These are phyloP conservation scores for Mucor sp. DNA, from an alignment of 371 early-diverging fungal genomes.

Conservation along the genomic window DNA sequence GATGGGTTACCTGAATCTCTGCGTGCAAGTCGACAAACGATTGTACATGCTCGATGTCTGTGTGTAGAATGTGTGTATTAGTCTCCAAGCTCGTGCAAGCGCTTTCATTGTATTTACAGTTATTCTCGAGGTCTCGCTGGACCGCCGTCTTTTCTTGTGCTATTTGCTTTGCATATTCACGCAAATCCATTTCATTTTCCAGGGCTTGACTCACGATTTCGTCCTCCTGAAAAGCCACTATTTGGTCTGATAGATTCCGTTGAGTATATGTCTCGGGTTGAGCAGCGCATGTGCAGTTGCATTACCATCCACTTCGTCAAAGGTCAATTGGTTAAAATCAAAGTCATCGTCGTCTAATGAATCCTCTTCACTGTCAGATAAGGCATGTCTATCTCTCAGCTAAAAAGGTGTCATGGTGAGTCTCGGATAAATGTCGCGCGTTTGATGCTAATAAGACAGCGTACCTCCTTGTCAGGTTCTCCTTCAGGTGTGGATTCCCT, in stretches of 20 bases:
- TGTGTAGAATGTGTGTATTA: too few relatives aligned
- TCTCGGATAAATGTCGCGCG: neutral
- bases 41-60: conserved; percentile 70
- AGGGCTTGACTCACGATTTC: conserved; percentile 79
- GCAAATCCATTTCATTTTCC: conserved; percentile 82
- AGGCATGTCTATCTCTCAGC: neutral
- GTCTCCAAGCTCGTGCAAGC: too few relatives aligned
- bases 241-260: conserved; percentile 42
- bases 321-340: conserved; percentile 46
- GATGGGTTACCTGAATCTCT: conserved; percentile 68
- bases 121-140: conserved; percentile 73
- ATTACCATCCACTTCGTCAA: conserved; percentile 62
- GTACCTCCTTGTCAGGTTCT: neutral
- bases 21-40: conserved; percentile 72
- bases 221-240: conserved; percentile 76
- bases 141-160: conserved; percentile 69
- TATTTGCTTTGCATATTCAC: conserved; percentile 82
- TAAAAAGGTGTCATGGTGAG: neutral
- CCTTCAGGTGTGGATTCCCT: conserved; percentile 7
- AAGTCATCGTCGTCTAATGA: conserved; percentile 30
- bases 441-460: neutral
- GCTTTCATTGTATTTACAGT: conserved; percentile 13
- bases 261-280: neutral
- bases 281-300: neutral
- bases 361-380: conserved; percentile 13